Percentiles rank a stretch among this genome's conserved stretches.
phyloP scores from a whole-genome alignment of 257 asterid genomes.

The Lavandula angustifolia region DNA sequence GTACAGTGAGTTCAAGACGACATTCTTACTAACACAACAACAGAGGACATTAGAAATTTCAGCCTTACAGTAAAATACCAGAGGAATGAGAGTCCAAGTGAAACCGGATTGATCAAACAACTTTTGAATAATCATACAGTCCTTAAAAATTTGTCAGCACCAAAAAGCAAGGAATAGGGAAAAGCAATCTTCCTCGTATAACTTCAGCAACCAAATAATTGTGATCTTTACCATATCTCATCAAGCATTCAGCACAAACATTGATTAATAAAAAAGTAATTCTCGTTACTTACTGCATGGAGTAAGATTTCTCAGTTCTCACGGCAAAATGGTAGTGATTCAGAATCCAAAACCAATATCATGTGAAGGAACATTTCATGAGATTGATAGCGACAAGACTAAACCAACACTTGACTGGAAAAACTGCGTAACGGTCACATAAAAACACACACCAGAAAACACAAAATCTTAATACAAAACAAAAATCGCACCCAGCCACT shows the following conservation, averaged over 20 bases:
- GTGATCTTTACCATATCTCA: conserved; percentile 3
- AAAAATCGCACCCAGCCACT: conserved; percentile 9
- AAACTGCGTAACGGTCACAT: no score
- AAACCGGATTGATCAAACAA: conserved; percentile 7
- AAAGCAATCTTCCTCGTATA: not conserved
- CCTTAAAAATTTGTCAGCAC: not conserved
- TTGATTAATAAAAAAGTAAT: no score
- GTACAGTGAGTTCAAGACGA: conserved; percentile 4
- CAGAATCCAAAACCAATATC: not conserved
- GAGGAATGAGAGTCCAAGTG: not conserved
- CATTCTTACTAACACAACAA: not conserved
- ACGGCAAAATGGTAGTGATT: not conserved
- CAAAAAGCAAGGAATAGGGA: not conserved
- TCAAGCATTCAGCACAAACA: conserved; percentile 8
- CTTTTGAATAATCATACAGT: not conserved
- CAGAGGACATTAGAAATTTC: not conserved
- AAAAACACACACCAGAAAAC: no score
- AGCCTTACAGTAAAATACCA: not conserved
- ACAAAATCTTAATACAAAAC: not conserved
- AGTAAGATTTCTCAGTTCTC: not conserved
- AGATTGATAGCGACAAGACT: not conserved
- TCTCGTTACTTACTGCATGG: not conserved
- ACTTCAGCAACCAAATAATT: not conserved
- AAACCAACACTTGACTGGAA: not conserved
- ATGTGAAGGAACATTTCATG: not conserved